A percentile compares a stretch with the other conserved stretches of the same genome.
Conservation (phyloP, 495 filamentous ascomycete species). For the Aspergillus coremiiformis region DNA sequence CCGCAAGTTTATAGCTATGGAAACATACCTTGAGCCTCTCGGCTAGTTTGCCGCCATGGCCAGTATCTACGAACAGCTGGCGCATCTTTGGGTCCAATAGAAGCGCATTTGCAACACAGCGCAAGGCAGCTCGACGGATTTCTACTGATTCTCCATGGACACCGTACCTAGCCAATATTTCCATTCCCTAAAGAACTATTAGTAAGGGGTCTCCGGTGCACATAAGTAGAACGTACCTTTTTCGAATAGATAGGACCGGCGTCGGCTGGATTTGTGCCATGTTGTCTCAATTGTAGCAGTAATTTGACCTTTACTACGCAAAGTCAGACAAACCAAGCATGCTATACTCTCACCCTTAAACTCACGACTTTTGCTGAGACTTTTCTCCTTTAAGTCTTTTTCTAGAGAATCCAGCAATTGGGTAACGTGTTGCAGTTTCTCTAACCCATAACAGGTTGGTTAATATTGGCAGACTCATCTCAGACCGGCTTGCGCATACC, state of each 20-base stretch:
- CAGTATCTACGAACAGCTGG: slow-evolving; percentile 75
- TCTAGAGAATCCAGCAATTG: slow-evolving; percentile 50
- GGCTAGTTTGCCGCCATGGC: slow-evolving; percentile 61
- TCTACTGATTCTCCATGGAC: slow-evolving; percentile 52
- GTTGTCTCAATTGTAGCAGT: slow-evolving; percentile 71
- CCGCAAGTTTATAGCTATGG: background rate
- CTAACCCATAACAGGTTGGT: slow-evolving; percentile 32
- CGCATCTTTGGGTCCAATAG: slow-evolving; percentile 63
- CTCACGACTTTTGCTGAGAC: slow-evolving; percentile 51
- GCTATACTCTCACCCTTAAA: slow-evolving; percentile 5
- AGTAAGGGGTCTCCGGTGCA: slow-evolving; percentile 6
- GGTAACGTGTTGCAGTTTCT: slow-evolving; percentile 57
- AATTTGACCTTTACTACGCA: slow-evolving; percentile 51
- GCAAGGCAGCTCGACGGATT: slow-evolving; percentile 68
- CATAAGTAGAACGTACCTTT: slow-evolving; percentile 43
- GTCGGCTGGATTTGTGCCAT: slow-evolving; percentile 61
- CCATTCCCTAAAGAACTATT: slow-evolving; percentile 57
- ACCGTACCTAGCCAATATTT: slow-evolving; percentile 62
- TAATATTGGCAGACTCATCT: slow-evolving; percentile 5
- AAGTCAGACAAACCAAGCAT: slow-evolving; percentile 1
- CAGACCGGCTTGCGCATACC: slow-evolving; percentile 18
- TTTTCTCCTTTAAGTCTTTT: slow-evolving; percentile 48
- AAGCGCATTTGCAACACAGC: slow-evolving; percentile 82
- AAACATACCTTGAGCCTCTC: slow-evolving; percentile 54
- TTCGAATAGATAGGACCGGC: slow-evolving; percentile 76